Evolutionary conservation across 345 rosid genomes (phyloP).

Genomic region (Diplotaxis tenuifolia): DNA sequence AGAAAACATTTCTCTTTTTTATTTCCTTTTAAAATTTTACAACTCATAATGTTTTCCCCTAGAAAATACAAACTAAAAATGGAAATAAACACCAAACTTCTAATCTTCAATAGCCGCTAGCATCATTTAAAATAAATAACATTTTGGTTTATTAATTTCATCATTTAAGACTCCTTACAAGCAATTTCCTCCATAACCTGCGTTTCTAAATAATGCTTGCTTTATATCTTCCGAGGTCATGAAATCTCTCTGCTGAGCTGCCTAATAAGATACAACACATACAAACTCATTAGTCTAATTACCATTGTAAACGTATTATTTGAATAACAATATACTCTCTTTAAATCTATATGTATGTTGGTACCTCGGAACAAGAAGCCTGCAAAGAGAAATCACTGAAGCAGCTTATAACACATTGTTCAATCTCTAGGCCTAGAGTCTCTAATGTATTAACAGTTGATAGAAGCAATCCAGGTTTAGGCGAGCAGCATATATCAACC

Average conservation of each 20-base stretch:
- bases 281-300: slow-evolving; percentile 1
- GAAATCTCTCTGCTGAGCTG: slow-evolving; percentile 48
- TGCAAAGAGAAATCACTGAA: slow-evolving; percentile 88
- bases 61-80: slow-evolving; percentile 6
- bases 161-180: slow-evolving; percentile 29
- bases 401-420: slow-evolving; percentile 87
- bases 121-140: slow-evolving; percentile 14
- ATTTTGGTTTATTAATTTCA: slow-evolving; percentile 2
- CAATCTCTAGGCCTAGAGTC: slow-evolving; percentile 81
- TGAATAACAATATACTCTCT: not conserved
- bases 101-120: not conserved
- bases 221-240: slow-evolving; percentile 72
- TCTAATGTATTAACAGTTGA: slow-evolving; percentile 84
- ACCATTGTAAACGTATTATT: not conserved
- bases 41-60: slow-evolving; percentile 20
- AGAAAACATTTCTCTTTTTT: slow-evolving; percentile 1
- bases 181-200: slow-evolving; percentile 97
- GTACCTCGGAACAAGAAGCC: slow-evolving; percentile 91
- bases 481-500: slow-evolving; percentile 73
- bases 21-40: slow-evolving; percentile 11
- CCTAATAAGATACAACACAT: slow-evolving; percentile 31
- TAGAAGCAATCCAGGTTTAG: slow-evolving; percentile 74
- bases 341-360: not conserved
- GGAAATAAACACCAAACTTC: slow-evolving; percentile 15
- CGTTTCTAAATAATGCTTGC: slow-evolving; percentile 80